Conservation (phyloP, 495 filamentous ascomycete species). For the Aspergillus haitiensis region DNA sequence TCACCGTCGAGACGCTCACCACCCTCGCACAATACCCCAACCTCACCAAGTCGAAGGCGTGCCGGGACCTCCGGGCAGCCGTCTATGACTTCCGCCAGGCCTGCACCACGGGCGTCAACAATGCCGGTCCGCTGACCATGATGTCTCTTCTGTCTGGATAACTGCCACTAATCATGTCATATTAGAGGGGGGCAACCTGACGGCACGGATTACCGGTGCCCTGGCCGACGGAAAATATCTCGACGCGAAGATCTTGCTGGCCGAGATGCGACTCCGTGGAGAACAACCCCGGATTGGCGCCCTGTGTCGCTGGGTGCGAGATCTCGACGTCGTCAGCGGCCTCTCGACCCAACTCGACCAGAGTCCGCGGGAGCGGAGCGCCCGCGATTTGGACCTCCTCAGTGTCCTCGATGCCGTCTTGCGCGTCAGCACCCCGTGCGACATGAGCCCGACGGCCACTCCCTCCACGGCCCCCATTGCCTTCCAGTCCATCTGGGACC, state of each 20-base stretch:
- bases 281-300: slow-evolving; percentile 44
- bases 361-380: slow-evolving; percentile 25
- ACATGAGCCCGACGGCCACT: slow-evolving; percentile 29
- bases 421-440: slow-evolving; percentile 39
- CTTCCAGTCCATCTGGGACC: slow-evolving; percentile 44
- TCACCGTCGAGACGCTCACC: slow-evolving; percentile 39
- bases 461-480: slow-evolving; percentile 35
- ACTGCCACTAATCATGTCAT: slow-evolving; percentile 17
- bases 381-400: slow-evolving; percentile 32
- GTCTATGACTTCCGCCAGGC: slow-evolving; percentile 43
- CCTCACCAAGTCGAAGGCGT: slow-evolving; percentile 42
- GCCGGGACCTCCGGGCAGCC: slow-evolving; percentile 41
- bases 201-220: slow-evolving; percentile 41
- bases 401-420: slow-evolving; percentile 40
- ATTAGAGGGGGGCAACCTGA: slow-evolving; percentile 40
- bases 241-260: slow-evolving; percentile 38
- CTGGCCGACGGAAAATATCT: slow-evolving; percentile 37
- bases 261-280: slow-evolving; percentile 39
- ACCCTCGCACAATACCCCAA: slow-evolving; percentile 39
- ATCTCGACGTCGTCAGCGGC: slow-evolving; percentile 43
- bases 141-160: background rate
- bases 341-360: slow-evolving; percentile 37
- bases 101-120: slow-evolving; percentile 41
- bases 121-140: slow-evolving; percentile 27
- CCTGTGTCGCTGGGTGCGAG: slow-evolving; percentile 43